Evolutionary conservation across 495 filamentous ascomycete genomes (phyloP).

Genomic region (Penicillium pulvis): DNA sequence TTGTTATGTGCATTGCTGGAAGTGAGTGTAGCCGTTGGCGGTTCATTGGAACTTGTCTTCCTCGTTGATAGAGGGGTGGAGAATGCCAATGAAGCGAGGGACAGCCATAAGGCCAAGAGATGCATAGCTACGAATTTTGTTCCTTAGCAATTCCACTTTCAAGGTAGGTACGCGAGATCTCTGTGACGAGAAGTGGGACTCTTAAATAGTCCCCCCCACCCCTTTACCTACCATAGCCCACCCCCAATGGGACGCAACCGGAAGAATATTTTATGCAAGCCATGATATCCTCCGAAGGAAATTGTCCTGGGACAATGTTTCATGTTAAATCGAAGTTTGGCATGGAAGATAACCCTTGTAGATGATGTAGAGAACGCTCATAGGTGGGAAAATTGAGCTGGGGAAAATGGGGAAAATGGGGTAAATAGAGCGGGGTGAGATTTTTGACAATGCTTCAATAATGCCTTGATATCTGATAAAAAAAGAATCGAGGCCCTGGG

Average conservation of each 20-base stretch:
- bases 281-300: neutral
- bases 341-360: neutral
- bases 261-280: neutral
- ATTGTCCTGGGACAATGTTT: neutral
- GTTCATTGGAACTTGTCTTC: neutral
- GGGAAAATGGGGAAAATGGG: neutral
- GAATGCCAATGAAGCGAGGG: neutral
- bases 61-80: neutral
- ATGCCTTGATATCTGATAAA: neutral
- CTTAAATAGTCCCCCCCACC: neutral
- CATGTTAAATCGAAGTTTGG: neutral
- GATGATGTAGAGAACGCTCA: neutral
- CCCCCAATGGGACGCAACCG: constrained; percentile 1
- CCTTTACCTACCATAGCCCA: neutral
- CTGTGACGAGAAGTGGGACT: neutral
- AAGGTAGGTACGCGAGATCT: neutral
- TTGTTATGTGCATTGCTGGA: constrained; percentile 12
- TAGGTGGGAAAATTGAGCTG: constrained; percentile 4
- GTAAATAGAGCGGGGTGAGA: neutral
- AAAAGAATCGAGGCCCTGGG: neutral
- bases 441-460: too few species aligned
- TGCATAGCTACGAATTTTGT: neutral
- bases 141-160: neutral
- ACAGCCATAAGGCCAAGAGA: neutral
- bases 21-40: constrained; percentile 22